These are phyloP conservation scores for Candida adriatica DNA, from an alignment of 805 yeast genomes.

Conservation along the genomic window DNA sequence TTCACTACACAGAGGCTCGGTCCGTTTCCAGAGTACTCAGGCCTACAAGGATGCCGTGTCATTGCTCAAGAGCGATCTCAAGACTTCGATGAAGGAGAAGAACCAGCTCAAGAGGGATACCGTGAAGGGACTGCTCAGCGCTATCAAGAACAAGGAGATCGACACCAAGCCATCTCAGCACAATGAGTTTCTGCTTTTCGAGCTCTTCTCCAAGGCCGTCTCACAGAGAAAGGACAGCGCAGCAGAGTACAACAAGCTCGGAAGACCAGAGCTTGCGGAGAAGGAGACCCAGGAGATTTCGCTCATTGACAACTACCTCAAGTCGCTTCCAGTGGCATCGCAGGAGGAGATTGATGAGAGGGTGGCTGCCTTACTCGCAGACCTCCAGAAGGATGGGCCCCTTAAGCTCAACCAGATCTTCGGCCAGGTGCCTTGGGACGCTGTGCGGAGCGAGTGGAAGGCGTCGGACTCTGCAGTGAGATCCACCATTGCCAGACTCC, in stretches of 20 bases:
- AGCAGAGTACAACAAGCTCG: slow-evolving; percentile 36
- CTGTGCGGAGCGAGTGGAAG: slow-evolving; percentile 30
- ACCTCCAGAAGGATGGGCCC: slow-evolving; percentile 18
- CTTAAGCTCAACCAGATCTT: slow-evolving; percentile 26
- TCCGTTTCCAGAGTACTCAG: slow-evolving; percentile 25
- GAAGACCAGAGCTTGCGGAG: slow-evolving; percentile 47
- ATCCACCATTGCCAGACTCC: slow-evolving; percentile 24
- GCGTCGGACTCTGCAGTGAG: slow-evolving; percentile 28
- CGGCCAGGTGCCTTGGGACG: slow-evolving; percentile 27
- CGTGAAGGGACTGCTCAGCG: slow-evolving; percentile 35
- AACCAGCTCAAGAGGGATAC: slow-evolving; percentile 37
- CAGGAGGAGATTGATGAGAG: slow-evolving; percentile 34
- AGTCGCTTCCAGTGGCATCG: slow-evolving; percentile 40
- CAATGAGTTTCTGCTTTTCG: slow-evolving; percentile 30
- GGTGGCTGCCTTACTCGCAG: slow-evolving; percentile 23
- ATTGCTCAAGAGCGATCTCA: slow-evolving; percentile 35
- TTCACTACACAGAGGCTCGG: too few species aligned
- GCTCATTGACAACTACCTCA: slow-evolving; percentile 34
- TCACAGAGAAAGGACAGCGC: slow-evolving; percentile 45
- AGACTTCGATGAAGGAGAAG: slow-evolving; percentile 41
- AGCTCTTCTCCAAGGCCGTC: slow-evolving; percentile 35
- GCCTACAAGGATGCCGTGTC: slow-evolving; percentile 30
- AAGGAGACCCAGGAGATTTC: slow-evolving; percentile 41
- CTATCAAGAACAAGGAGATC: slow-evolving; percentile 38
- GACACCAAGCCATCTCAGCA: slow-evolving; percentile 28